A percentile compares a stretch with the other conserved stretches of the same genome.
Evolutionary conservation across 768 basidiomycete species (phyloP).

Genomic region (Sistotremastrum niveocremeum): DNA sequence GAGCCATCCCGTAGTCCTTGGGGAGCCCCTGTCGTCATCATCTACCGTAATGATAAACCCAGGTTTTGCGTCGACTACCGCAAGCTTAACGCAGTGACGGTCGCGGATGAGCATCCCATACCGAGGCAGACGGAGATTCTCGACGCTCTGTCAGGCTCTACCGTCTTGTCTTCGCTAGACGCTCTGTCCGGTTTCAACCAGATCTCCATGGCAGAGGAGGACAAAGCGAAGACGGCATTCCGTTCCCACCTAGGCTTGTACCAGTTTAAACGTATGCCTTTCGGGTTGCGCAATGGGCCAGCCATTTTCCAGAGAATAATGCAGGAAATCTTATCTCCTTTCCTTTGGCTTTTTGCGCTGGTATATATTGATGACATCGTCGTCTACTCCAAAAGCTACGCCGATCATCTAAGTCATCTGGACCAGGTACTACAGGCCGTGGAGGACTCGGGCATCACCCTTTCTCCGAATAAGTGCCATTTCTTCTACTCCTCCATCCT

Average conservation of each 20-base stretch:
- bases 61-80: conserved; percentile 24
- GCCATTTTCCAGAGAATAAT: conserved; percentile 28
- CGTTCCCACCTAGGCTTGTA: conserved; percentile 24
- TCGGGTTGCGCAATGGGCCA: conserved; percentile 19
- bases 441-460: conserved; percentile 15
- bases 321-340: conserved; percentile 22
- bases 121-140: conserved; percentile 16
- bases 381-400: conserved; percentile 15
- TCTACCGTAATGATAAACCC: conserved; percentile 24
- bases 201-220: conserved; percentile 16
- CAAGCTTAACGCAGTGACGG: conserved; percentile 13
- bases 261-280: conserved; percentile 30
- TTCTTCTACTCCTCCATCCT: conserved; percentile 20
- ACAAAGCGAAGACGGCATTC: conserved; percentile 24
- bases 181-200: conserved; percentile 29
- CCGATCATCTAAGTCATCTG: conserved; percentile 18
- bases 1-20: conserved; percentile 28
- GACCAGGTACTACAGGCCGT: conserved; percentile 19
- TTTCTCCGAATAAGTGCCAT: conserved; percentile 23
- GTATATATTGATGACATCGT: conserved; percentile 33
- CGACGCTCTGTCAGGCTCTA: conserved; percentile 18
- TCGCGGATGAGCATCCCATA: conserved; percentile 18
- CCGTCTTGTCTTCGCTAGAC: conserved; percentile 22
- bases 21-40: conserved; percentile 19
- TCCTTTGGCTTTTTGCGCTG: conserved; percentile 24